These are phyloP conservation scores for Geum urbanum DNA, from an alignment of 306 rosid species.

Conservation along the genomic window DNA sequence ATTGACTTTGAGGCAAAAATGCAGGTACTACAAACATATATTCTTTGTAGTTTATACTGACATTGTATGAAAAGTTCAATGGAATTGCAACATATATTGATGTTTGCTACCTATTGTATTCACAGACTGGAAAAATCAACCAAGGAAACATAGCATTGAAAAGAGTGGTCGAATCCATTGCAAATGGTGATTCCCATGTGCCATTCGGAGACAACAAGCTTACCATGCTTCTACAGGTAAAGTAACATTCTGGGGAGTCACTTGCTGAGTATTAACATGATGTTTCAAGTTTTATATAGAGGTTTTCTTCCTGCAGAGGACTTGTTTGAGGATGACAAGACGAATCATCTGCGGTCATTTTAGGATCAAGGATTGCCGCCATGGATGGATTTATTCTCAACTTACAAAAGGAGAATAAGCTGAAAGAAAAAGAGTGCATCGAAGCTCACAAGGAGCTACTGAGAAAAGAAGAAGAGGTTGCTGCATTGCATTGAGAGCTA, in stretches of 20 bases:
- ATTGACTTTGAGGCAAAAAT: constrained; percentile 93
- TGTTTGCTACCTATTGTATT: constrained; percentile 11
- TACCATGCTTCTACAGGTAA: constrained; percentile 99
- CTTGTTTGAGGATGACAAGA: constrained; percentile 95
- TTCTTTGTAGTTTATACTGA: not conserved
- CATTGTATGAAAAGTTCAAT: constrained; percentile 1
- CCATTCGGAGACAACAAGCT: constrained; percentile 98
- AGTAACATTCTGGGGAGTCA: constrained; percentile 11
- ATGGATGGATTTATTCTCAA: constrained; percentile 89
- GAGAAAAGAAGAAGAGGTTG: constrained; percentile 83
- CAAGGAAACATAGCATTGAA: constrained; percentile 93
- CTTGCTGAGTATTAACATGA: constrained; percentile 8
- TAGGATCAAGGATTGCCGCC: constrained; percentile 88
- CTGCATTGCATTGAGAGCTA: constrained; percentile 65
- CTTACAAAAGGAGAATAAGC: constrained; percentile 85
- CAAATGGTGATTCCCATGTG: constrained; percentile 97
- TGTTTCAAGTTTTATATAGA: constrained; percentile 20
- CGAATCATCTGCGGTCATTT: constrained; percentile 78
- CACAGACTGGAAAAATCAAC: constrained; percentile 90
- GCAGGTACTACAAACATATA: constrained; percentile 67
- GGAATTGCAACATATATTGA: not conserved
- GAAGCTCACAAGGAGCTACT: constrained; percentile 73
- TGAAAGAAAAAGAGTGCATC: constrained; percentile 68
- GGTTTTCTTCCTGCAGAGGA: constrained; percentile 49
- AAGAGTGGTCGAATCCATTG: constrained; percentile 98